These are phyloP conservation scores for Nicotiana paniculata DNA, from an alignment of 257 asterid species.

Conservation along the genomic window DNA sequence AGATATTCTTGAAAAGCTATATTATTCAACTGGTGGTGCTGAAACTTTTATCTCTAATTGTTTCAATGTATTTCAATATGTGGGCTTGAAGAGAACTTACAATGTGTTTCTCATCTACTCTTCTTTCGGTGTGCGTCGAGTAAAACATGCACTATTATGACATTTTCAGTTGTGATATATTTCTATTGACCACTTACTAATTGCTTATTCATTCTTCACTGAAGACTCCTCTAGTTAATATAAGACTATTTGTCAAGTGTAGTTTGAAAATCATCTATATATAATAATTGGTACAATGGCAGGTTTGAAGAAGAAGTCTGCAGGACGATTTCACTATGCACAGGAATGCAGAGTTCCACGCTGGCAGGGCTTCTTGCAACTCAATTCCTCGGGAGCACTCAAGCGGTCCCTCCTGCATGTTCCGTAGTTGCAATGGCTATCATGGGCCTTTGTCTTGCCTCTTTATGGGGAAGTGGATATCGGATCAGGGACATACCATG, in stretches of 20 bases:
- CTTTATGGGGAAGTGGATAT: slow-evolving; percentile 86
- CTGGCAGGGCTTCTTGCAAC: slow-evolving; percentile 92
- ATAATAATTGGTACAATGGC: slow-evolving; percentile 2
- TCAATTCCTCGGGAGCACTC: slow-evolving; percentile 80
- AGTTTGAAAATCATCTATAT: not conserved
- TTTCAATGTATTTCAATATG: not conserved
- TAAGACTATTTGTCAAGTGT: not conserved
- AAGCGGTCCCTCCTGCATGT: slow-evolving; percentile 94
- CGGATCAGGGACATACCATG: slow-evolving; percentile 59
- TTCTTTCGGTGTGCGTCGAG: not conserved
- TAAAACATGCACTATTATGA: no score
- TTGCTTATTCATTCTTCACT: not conserved
- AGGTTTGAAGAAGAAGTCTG: slow-evolving; percentile 87
- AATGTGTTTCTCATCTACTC: no score
- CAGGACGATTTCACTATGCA: slow-evolving; percentile 81
- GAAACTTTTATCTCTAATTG: not conserved
- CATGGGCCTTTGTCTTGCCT: slow-evolving; percentile 96
- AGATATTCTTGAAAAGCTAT: not conserved
- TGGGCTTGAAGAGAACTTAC: not conserved
- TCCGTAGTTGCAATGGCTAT: slow-evolving; percentile 95
- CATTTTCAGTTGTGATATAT: no score
- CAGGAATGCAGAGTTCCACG: slow-evolving; percentile 97
- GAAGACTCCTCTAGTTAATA: not conserved
- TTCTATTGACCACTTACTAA: no score
- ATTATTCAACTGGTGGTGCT: not conserved